phyloP scores from a whole-genome alignment of 371 early-diverging fungal genomes.

The Batrachochytrium dendrobatidis region DNA sequence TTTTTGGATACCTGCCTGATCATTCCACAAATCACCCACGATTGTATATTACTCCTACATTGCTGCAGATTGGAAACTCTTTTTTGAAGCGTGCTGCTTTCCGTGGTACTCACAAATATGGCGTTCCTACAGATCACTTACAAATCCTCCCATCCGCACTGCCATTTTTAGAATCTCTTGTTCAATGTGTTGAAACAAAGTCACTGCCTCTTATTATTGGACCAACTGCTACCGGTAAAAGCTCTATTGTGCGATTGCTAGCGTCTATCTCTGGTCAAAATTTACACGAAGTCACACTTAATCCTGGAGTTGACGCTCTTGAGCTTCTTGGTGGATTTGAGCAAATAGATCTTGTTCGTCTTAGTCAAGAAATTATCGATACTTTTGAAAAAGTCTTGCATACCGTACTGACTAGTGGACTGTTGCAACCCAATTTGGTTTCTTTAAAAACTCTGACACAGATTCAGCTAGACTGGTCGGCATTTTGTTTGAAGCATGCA shows the following conservation, averaged over 20 bases:
- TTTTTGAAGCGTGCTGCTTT: conserved; percentile 27
- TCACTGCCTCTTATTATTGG: conserved; percentile 95
- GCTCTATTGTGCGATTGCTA: conserved; percentile 72
- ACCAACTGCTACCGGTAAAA: conserved; percentile 80
- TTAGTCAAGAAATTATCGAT: conserved; percentile 14
- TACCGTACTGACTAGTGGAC: neutral
- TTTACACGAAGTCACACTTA: conserved; percentile 90
- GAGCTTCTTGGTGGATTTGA: conserved; percentile 96
- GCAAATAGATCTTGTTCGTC: conserved; percentile 79
- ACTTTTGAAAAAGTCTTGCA: conserved; percentile 7
- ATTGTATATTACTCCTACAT: conserved; percentile 21
- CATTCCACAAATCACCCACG: conserved; percentile 26
- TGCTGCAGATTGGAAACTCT: conserved; percentile 65
- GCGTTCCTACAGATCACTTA: conserved; percentile 16
- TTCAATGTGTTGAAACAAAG: conserved; percentile 80
- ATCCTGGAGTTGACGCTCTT: conserved; percentile 87
- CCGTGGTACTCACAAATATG: conserved; percentile 5
- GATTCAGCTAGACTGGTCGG: conserved; percentile 2
- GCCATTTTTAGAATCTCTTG: conserved; percentile 64
- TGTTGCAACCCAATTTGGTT: neutral
- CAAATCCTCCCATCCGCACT: conserved; percentile 59
- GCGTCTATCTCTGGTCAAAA: conserved; percentile 73
- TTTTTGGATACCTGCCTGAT: conserved; percentile 54
- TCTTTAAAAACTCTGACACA: neutral
- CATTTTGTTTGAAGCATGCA: neutral